A percentile compares a stretch with the other conserved stretches of the same genome.
phyloP scores from a whole-genome alignment of 2,329 filamentous ascomycete species.

The Aspergillus fijiensis region DNA sequence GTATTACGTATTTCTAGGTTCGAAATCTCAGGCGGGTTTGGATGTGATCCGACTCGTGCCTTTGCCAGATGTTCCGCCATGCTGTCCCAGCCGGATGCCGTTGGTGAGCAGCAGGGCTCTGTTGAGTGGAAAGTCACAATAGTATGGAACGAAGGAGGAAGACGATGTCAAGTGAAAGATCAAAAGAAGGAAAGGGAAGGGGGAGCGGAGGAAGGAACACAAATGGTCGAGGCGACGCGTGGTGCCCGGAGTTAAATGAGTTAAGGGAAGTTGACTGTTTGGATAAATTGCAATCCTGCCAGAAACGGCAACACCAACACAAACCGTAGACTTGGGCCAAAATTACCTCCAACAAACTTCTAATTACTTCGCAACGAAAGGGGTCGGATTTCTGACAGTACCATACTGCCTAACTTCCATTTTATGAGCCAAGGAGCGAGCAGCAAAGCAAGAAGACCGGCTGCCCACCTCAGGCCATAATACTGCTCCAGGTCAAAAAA shows the following conservation, averaged over 20 bases:
- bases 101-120: neutral
- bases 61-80: conserved; percentile 4
- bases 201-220: neutral
- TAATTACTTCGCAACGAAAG: no score
- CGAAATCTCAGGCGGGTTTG: conserved; percentile 20
- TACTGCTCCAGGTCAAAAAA: conserved; percentile 11
- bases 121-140: neutral
- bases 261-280: neutral
- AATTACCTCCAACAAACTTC: neutral
- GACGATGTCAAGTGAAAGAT: neutral
- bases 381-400: no score
- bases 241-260: neutral
- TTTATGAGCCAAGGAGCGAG: conserved; percentile 6
- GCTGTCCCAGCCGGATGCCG: neutral
- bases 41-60: neutral
- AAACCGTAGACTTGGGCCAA: neutral
- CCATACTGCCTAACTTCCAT: neutral
- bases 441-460: conserved; percentile 10
- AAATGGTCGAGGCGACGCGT: neutral
- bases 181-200: neutral
- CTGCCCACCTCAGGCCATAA: conserved; percentile 7
- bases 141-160: neutral
- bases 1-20: conserved; percentile 33
- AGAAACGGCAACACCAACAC: neutral
- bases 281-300: neutral